phyloP scores from a whole-genome alignment of 352 stramenopile genomes.

The Peronospora destructor region DNA sequence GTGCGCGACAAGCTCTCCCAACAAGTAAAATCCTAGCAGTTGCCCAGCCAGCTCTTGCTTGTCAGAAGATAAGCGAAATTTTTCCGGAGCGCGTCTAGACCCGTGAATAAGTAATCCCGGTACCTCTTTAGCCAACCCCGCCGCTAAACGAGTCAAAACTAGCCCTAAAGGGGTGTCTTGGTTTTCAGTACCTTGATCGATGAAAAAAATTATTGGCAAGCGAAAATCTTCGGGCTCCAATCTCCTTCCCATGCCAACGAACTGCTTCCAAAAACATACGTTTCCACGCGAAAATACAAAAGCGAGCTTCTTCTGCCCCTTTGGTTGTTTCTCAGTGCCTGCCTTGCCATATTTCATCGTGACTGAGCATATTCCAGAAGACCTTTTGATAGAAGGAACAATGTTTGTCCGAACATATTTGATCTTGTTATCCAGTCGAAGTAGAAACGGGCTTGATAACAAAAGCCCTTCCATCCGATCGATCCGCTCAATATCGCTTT shows the following conservation, averaged over 20 bases:
- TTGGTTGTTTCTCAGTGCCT: background rate
- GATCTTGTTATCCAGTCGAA: slow-evolving; percentile 67
- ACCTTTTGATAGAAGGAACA: slow-evolving; percentile 31
- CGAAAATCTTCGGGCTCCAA: slow-evolving; percentile 45
- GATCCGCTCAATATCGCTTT: slow-evolving; percentile 36
- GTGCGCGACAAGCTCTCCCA: slow-evolving; percentile 57
- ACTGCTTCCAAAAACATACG: slow-evolving; percentile 44
- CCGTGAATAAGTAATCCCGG: slow-evolving; percentile 31
- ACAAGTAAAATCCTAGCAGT: slow-evolving; percentile 47
- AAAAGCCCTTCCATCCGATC: slow-evolving; percentile 50
- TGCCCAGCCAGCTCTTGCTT: slow-evolving; percentile 19
- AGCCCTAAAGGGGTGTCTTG: slow-evolving; percentile 31
- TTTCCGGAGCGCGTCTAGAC: background rate
- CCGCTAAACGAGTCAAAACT: slow-evolving; percentile 32
- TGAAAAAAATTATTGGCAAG: slow-evolving; percentile 37
- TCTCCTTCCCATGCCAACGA: slow-evolving; percentile 31
- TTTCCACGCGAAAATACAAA: slow-evolving; percentile 31
- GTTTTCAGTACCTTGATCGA: slow-evolving; percentile 14
- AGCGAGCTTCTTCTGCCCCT: slow-evolving; percentile 24
- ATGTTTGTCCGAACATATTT: slow-evolving; percentile 37
- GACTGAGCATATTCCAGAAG: slow-evolving; percentile 1
- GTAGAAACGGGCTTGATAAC: slow-evolving; percentile 36
- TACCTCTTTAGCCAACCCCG: slow-evolving; percentile 25
- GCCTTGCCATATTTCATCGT: slow-evolving; percentile 3
- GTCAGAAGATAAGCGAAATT: background rate